A percentile compares a stretch with the other conserved stretches of the same genome.
phyloP scores from a whole-genome alignment of 2,329 filamentous ascomycete species.

The Claviceps citrina region DNA sequence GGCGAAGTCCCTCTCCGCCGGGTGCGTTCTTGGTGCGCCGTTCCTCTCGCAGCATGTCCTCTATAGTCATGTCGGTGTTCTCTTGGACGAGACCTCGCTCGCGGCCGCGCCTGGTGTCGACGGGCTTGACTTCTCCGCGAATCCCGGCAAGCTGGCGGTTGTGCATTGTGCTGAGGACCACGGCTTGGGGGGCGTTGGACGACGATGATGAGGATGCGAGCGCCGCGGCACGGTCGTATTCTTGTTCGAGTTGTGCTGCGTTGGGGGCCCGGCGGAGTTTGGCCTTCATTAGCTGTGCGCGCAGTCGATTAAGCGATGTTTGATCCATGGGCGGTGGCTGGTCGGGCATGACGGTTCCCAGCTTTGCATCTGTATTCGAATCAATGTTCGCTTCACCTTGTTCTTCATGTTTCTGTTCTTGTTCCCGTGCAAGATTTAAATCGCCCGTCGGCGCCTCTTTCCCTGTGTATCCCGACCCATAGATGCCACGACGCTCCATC shows the following conservation, averaged over 20 bases:
- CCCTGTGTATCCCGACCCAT: slow-evolving; percentile 70
- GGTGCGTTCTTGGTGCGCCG: slow-evolving; percentile 63
- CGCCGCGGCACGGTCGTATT: slow-evolving; percentile 63
- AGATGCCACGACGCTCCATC: slow-evolving; percentile 64
- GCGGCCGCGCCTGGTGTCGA: slow-evolving; percentile 66
- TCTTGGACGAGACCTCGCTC: slow-evolving; percentile 76
- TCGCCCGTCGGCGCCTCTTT: slow-evolving; percentile 82
- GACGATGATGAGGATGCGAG: slow-evolving; percentile 31
- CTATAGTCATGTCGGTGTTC: slow-evolving; percentile 89
- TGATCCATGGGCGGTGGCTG: slow-evolving; percentile 45
- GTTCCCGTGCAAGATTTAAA: slow-evolving; percentile 60
- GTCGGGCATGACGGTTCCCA: slow-evolving; percentile 45
- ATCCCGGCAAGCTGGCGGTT: slow-evolving; percentile 71
- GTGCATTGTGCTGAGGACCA: slow-evolving; percentile 77
- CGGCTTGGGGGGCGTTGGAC: slow-evolving; percentile 37
- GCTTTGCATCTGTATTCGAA: slow-evolving; percentile 21
- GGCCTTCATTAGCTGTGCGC: slow-evolving; percentile 91
- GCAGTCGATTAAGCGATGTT: slow-evolving; percentile 72
- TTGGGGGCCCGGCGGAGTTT: slow-evolving; percentile 68
- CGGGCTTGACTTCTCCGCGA: slow-evolving; percentile 56
- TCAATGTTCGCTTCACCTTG: slow-evolving; percentile 10
- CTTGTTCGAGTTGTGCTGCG: slow-evolving; percentile 59
- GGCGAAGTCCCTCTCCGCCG: slow-evolving; percentile 64
- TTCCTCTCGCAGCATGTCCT: slow-evolving; percentile 95
- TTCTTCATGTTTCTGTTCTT: not conserved